Evolutionary conservation across 2,329 filamentous ascomycete species (phyloP), one percentile per base, ranked within the genome.

Genomic region (Phyllosticta citrichinensis): DNA sequence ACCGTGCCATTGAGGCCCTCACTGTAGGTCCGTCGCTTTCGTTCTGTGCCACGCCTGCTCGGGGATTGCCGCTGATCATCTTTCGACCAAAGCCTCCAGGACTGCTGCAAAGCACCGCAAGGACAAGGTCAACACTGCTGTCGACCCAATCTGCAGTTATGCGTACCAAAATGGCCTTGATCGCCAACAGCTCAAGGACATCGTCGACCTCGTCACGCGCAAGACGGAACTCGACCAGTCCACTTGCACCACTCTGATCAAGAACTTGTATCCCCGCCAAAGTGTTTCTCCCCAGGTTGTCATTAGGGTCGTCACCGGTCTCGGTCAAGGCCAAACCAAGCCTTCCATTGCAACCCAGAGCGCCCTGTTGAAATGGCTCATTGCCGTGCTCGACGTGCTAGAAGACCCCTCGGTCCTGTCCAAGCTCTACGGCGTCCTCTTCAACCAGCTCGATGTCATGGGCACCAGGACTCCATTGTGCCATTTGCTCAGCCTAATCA

Each of bases 361-460:
- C 25, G 78, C 85, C 52, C 77, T 95, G 57, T 74, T 95, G 64
- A 86, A 83, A 73, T 96, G 91, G 91, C 77, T 95, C 56, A 81
- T 91, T 61, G 83, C 89, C 74, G 81, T 90, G 3, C 86, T 92
- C 68, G 87, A 91, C 66, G 76, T 87, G 54, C 73, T 94, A 20
- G 84, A 89, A 59, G 81, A 84, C 51, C 80, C 82, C 54, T 77
- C 76, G 6, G 76, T 86, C 9, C 73, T 96, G 56, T 85, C 85
- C 5, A 85, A 84, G 63, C 77, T 87, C 1, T 96, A 95, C 68
- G 80, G 84, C 0, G 83, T 93, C 19, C 73, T 96, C 3, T 96
- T 96, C 70, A 89, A 89, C 64, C 77, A 93, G 65, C 80, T 96
- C 5, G 89, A 95, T 68, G 93, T 89, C 68, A 87, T 89, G 57